Percentiles rank a stretch among this genome's conserved stretches.
These are phyloP conservation scores for Phaeosphaeria sp. DNA, from an alignment of 2,329 filamentous ascomycete species.

Conservation along the genomic window DNA sequence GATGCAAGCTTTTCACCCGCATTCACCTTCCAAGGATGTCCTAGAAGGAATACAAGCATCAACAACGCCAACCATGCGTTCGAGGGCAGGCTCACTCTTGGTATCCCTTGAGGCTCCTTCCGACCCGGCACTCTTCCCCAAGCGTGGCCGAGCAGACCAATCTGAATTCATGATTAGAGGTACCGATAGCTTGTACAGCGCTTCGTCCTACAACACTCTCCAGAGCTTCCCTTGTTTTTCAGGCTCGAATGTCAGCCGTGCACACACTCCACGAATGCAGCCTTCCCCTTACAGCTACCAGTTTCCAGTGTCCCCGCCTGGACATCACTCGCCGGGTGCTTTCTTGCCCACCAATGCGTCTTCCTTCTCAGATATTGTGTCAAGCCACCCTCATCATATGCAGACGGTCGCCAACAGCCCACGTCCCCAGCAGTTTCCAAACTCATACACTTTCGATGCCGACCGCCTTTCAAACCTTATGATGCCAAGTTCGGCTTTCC, in stretches of 20 bases:
- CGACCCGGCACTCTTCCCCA: not conserved
- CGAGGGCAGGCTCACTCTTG: not conserved
- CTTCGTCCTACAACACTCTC: not conserved
- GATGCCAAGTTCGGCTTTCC: not conserved
- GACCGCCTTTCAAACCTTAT: not conserved
- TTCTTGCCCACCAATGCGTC: not conserved
- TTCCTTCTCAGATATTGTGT: not conserved
- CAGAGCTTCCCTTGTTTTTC: not conserved
- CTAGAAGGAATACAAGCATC: not conserved
- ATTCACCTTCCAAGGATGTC: not conserved
- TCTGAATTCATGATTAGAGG: not conserved
- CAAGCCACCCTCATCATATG: not conserved
- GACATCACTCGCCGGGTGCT: not conserved
- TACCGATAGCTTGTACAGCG: not conserved
- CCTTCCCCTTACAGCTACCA: constrained; percentile 1
- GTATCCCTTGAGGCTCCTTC: not conserved
- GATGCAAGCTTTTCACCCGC: not conserved
- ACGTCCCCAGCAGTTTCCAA: not conserved
- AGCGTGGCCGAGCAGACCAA: not conserved
- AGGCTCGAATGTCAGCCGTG: not conserved
- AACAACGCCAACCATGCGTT: not conserved
- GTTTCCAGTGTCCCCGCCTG: not conserved
- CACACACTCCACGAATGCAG: not conserved
- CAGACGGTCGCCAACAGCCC: not conserved
- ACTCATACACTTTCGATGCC: not conserved